Percentiles rank a stretch among this genome's conserved stretches.
These are phyloP conservation scores for Drechslera avenae DNA, from an alignment of 2,329 filamentous ascomycete species.

Conservation along the genomic window DNA sequence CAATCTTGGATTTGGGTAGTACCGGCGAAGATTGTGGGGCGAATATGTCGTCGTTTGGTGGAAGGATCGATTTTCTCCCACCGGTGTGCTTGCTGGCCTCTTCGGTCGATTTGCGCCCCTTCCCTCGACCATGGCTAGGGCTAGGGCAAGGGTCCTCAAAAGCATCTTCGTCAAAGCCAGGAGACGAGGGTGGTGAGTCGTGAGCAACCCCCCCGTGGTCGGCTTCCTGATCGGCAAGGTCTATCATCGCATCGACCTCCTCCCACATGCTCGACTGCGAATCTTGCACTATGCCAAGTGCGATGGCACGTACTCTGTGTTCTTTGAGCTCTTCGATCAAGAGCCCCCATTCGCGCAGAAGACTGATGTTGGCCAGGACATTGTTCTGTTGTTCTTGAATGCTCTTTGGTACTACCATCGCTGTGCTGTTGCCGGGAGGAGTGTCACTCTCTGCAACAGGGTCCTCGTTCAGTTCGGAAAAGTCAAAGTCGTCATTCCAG, in stretches of 20 bases:
- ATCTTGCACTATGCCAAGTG: slow-evolving; percentile 68
- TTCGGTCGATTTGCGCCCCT: slow-evolving; percentile 27
- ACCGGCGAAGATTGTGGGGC: slow-evolving; percentile 41
- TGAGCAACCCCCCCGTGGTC: slow-evolving; percentile 62
- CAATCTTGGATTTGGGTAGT: slow-evolving; percentile 32
- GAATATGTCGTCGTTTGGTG: slow-evolving; percentile 45
- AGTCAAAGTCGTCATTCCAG: slow-evolving; percentile 90
- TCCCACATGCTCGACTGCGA: slow-evolving; percentile 69
- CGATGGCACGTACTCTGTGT: slow-evolving; percentile 70
- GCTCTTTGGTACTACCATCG: slow-evolving; percentile 75
- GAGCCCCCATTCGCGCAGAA: slow-evolving; percentile 79
- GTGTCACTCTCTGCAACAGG: slow-evolving; percentile 37
- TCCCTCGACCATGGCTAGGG: slow-evolving; percentile 36
- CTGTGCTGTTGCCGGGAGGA: slow-evolving; percentile 51
- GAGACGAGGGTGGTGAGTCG: slow-evolving; percentile 60
- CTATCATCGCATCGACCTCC: slow-evolving; percentile 86
- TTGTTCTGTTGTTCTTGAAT: slow-evolving; percentile 83
- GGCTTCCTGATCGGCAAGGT: slow-evolving; percentile 72
- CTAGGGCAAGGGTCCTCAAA: slow-evolving; percentile 59
- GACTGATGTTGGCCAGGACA: slow-evolving; percentile 81
- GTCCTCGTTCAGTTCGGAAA: slow-evolving; percentile 60
- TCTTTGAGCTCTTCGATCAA: slow-evolving; percentile 84
- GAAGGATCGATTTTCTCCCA: slow-evolving; percentile 45
- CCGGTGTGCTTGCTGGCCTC: slow-evolving; percentile 26
- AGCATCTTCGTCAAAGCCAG: slow-evolving; percentile 62